A percentile compares a stretch with the other conserved stretches of the same genome.
phyloP scores from a whole-genome alignment of 2,329 filamentous ascomycete genomes.

The Calonectria honghensis region DNA sequence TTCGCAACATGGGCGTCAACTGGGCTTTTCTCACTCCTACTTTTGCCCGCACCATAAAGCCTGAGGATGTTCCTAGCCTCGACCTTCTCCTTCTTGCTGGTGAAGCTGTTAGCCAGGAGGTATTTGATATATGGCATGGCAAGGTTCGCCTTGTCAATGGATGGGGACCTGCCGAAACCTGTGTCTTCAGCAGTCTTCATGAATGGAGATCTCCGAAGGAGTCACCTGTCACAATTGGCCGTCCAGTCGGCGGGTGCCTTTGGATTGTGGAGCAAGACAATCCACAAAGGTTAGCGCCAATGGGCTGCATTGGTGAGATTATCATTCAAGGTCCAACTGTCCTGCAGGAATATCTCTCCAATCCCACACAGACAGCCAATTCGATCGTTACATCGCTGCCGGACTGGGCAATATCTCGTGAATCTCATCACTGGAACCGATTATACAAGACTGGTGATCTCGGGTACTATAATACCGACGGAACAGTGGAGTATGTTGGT shows the following conservation, averaged over 20 bases:
- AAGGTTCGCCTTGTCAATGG: constrained; percentile 39
- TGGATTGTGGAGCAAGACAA: constrained; percentile 6
- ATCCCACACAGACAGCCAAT: not conserved
- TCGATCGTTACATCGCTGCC: not conserved
- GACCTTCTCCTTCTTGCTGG: constrained; percentile 40
- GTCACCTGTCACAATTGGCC: constrained; percentile 10
- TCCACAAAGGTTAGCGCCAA: not conserved
- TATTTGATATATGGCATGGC: constrained; percentile 43
- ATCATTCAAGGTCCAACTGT: constrained; percentile 12
- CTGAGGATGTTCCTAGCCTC: constrained; percentile 5
- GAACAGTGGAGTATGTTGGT: constrained; percentile 6
- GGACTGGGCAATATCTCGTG: not conserved
- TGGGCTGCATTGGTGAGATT: constrained; percentile 1
- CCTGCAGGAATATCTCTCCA: constrained; percentile 3
- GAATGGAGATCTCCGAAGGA: constrained; percentile 48
- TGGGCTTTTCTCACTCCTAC: constrained; percentile 28
- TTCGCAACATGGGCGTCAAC: constrained; percentile 14
- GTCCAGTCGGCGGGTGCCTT: not conserved
- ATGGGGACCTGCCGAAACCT: constrained; percentile 49
- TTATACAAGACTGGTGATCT: constrained; percentile 17
- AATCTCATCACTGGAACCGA: constrained; percentile 10
- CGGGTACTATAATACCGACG: not conserved
- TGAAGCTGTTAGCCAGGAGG: constrained; percentile 37
- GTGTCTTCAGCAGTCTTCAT: constrained; percentile 52
- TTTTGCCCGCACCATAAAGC: constrained; percentile 18